These are phyloP conservation scores for Penicillium subrubescens DNA, from an alignment of 495 filamentous ascomycete species.

Conservation along the genomic window DNA sequence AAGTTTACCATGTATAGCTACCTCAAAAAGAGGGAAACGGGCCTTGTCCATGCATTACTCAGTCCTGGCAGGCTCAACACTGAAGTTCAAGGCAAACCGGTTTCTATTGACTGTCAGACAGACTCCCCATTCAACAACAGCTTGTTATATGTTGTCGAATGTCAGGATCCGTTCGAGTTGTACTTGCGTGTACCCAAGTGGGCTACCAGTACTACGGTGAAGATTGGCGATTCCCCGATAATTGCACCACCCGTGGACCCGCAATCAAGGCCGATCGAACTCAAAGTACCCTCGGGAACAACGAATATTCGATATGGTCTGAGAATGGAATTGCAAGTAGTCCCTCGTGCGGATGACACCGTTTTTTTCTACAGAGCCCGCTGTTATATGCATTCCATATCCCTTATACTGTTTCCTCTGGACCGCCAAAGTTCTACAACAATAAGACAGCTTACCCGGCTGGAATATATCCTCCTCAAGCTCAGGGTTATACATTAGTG, in stretches of 20 bases:
- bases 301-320: neutral
- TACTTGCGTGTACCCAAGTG: neutral
- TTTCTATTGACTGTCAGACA: neutral
- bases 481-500: neutral
- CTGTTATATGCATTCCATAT: neutral
- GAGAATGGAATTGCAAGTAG: neutral
- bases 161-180: neutral
- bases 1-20: neutral
- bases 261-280: neutral
- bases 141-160: neutral
- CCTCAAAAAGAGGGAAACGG: neutral
- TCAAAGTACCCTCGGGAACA: neutral
- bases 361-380: neutral
- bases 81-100: neutral
- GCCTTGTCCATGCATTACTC: neutral
- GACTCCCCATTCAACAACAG: neutral
- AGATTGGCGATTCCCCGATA: neutral
- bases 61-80: neutral
- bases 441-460: neutral
- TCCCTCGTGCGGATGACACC: neutral
- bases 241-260: neutral
- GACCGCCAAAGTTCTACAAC: neutral
- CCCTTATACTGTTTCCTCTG: neutral
- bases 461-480: neutral
- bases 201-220: neutral